Evolutionary conservation across 352 stramenopile genomes (phyloP).

Genomic region (Globisporangium paddicum): DNA sequence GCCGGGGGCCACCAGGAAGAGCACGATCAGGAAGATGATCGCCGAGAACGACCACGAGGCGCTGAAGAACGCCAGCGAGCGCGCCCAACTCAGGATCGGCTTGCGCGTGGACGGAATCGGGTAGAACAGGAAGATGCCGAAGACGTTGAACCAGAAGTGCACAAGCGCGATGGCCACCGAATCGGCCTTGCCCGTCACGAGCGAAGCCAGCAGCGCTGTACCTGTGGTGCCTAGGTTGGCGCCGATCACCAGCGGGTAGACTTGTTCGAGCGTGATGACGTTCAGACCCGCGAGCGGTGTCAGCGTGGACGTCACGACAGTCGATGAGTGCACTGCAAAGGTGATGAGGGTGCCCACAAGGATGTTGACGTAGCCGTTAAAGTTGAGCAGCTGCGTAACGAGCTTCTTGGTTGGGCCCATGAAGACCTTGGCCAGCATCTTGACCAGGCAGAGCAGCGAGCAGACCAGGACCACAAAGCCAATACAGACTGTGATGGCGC

Average conservation of each 20-base stretch:
- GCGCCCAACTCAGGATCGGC: conserved; percentile 70
- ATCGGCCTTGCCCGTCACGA: conserved; percentile 77
- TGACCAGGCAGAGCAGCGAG: conserved; percentile 40
- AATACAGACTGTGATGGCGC: conserved; percentile 38
- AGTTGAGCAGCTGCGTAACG: conserved; percentile 85
- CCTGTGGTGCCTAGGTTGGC: conserved; percentile 91
- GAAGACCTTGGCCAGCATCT: conserved; percentile 62
- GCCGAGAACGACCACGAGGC: conserved; percentile 49
- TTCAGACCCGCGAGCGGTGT: conserved; percentile 87
- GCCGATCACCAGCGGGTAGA: conserved; percentile 89
- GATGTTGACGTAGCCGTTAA: conserved; percentile 89
- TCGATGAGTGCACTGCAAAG: conserved; percentile 88
- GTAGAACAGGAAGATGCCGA: conserved; percentile 90
- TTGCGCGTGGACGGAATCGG: conserved; percentile 82
- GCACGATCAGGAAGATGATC: conserved; percentile 41
- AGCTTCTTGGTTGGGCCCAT: conserved; percentile 79
- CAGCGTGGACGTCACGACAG: conserved; percentile 85
- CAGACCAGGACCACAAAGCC: conserved; percentile 45
- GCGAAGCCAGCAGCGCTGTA: conserved; percentile 80
- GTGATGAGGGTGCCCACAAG: conserved; percentile 80
- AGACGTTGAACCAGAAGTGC: conserved; percentile 93
- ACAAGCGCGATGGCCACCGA: conserved; percentile 86
- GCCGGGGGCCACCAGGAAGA: conserved; percentile 45
- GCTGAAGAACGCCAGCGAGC: conserved; percentile 60
- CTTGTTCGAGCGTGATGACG: conserved; percentile 85